Evolutionary conservation across 2,329 filamentous ascomycete genomes (phyloP).

Genomic region (Aspergillus alliaceus): DNA sequence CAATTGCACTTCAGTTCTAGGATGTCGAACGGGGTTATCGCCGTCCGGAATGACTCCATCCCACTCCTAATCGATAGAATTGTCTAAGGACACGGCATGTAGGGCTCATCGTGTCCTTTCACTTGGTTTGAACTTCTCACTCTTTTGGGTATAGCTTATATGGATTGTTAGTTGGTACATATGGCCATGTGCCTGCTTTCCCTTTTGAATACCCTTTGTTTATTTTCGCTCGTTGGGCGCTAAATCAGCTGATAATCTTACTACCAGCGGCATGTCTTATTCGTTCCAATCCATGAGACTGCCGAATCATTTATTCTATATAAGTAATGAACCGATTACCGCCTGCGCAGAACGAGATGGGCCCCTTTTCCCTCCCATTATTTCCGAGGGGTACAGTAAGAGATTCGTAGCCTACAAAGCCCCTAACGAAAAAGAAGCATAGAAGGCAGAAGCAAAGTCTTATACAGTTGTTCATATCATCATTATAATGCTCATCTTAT

Average conservation of each 20-base stretch:
- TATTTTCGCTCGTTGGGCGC: too few relatives aligned
- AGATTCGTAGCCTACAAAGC: too few relatives aligned
- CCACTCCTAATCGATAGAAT: not conserved
- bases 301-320: too few relatives aligned
- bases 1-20: not conserved
- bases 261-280: not conserved
- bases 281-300: not conserved
- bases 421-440: not conserved
- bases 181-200: not conserved
- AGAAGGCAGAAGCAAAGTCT: not conserved
- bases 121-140: not conserved
- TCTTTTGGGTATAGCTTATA: not conserved
- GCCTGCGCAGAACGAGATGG: too few relatives aligned
- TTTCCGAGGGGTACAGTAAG: too few relatives aligned
- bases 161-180: not conserved
- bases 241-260: too few relatives aligned
- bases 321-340: too few relatives aligned
- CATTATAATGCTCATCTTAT: not conserved
- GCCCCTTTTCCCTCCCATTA: too few relatives aligned
- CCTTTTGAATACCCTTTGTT: not conserved
- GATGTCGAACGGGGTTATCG: rapidly evolving
- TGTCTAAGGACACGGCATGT: not conserved
- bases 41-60: too few relatives aligned
- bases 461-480: not conserved
- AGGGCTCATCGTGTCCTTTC: not conserved